Conservation (phyloP, 139 green algal species). For the Zygnema cylindricum region DNA sequence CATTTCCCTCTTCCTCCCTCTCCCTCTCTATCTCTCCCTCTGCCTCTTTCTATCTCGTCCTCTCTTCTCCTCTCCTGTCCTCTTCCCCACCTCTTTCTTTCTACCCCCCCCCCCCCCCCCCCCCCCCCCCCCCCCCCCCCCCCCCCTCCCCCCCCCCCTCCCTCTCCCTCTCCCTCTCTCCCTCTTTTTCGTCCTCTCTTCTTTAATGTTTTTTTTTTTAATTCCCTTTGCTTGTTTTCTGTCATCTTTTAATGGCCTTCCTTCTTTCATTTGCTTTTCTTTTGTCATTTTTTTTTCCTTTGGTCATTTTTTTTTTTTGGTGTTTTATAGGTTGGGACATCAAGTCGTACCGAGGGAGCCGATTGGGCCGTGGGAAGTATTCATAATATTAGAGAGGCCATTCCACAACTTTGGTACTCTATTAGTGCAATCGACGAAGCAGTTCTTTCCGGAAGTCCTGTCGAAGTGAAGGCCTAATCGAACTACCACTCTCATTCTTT, state of each 20-base stretch:
- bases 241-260: neutral
- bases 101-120: too few relatives aligned
- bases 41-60: too few relatives aligned
- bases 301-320: slow-evolving; percentile 14
- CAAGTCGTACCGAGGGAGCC: neutral
- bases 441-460: neutral
- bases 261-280: neutral
- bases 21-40: too few relatives aligned
- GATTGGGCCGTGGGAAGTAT: slow-evolving; percentile 19
- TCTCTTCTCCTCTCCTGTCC: too few relatives aligned
- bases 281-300: neutral
- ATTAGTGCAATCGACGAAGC: neutral
- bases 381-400: slow-evolving; percentile 18
- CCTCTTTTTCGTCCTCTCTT: too few relatives aligned
- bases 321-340: slow-evolving; percentile 19
- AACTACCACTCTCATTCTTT: too few relatives aligned
- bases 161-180: too few relatives aligned
- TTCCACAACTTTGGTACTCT: slow-evolving; percentile 30
- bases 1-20: too few relatives aligned
- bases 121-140: too few relatives aligned
- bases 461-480: neutral
- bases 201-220: slow-evolving; percentile 3
- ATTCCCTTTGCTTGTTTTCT: slow-evolving; percentile 7
- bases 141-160: too few relatives aligned
- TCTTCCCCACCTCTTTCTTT: too few relatives aligned